phyloP scores from a whole-genome alignment of 345 rosid genomes.

The Brassica carinata region DNA sequence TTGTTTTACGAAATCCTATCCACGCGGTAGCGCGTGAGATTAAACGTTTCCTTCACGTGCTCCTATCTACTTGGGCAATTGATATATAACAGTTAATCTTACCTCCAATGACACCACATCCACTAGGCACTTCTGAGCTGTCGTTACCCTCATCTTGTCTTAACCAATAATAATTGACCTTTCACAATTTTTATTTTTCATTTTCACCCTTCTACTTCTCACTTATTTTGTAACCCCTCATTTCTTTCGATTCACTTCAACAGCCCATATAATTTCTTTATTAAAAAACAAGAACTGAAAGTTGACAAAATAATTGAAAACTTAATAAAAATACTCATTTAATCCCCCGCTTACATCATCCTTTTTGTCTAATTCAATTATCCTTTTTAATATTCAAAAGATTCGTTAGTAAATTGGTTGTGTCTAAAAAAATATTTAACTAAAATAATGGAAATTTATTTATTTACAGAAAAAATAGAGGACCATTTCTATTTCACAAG shows the following conservation, averaged over 20 bases:
- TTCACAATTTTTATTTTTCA: background rate
- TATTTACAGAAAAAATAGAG: background rate
- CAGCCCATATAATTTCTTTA: background rate
- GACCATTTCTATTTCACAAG: background rate
- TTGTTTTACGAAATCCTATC: constrained; percentile 19
- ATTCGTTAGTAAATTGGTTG: background rate
- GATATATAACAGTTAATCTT: background rate
- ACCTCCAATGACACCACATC: constrained; percentile 26
- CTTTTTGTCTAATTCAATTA: background rate
- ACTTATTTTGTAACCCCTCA: background rate
- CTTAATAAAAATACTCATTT: background rate
- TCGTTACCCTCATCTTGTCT: constrained; percentile 11
- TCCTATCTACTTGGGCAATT: constrained; percentile 9
- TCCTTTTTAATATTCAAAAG: background rate
- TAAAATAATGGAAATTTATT: background rate
- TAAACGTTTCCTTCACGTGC: constrained; percentile 3
- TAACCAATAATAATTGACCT: constrained; percentile 22
- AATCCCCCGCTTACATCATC: background rate
- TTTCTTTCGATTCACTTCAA: background rate
- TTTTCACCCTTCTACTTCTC: background rate
- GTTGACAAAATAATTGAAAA: background rate
- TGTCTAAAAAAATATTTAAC: background rate
- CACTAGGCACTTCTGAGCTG: constrained; percentile 23
- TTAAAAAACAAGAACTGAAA: background rate
- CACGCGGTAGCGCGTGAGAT: constrained; percentile 27